These are phyloP conservation scores for Lepraria neglecta DNA, from an alignment of 495 filamentous ascomycete species.

Conservation along the genomic window DNA sequence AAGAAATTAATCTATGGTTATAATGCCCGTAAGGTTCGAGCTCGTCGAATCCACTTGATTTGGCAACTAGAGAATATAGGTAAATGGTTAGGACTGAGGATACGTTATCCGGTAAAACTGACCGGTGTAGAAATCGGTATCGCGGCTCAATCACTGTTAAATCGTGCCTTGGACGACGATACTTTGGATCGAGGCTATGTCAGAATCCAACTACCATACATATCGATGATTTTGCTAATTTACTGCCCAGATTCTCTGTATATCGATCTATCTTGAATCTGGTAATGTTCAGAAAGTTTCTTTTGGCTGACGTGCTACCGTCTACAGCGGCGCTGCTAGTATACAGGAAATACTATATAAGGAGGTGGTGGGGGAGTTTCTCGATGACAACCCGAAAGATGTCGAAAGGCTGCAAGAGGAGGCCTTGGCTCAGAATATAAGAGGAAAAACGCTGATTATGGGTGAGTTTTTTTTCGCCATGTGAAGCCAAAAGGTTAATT, in stretches of 20 bases:
- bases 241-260: neutral
- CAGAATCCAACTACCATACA: neutral
- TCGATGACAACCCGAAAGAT: neutral
- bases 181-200: neutral
- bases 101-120: neutral
- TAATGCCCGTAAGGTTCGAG: conserved; percentile 26
- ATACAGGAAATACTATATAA: neutral
- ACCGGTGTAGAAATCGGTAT: neutral
- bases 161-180: neutral
- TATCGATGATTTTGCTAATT: neutral
- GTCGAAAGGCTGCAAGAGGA: neutral
- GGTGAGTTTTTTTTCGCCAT: neutral
- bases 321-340: neutral
- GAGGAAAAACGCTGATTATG: neutral
- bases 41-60: conserved; percentile 33
- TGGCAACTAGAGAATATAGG: conserved; percentile 25
- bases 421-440: neutral
- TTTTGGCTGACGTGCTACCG: neutral
- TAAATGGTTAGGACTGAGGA: neutral
- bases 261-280: neutral
- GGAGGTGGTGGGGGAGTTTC: neutral
- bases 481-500: neutral
- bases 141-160: neutral
- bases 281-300: neutral
- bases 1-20: conserved; percentile 33